These are phyloP conservation scores for Cordyceps javanica DNA, from an alignment of 2,329 filamentous ascomycete genomes.

Conservation along the genomic window DNA sequence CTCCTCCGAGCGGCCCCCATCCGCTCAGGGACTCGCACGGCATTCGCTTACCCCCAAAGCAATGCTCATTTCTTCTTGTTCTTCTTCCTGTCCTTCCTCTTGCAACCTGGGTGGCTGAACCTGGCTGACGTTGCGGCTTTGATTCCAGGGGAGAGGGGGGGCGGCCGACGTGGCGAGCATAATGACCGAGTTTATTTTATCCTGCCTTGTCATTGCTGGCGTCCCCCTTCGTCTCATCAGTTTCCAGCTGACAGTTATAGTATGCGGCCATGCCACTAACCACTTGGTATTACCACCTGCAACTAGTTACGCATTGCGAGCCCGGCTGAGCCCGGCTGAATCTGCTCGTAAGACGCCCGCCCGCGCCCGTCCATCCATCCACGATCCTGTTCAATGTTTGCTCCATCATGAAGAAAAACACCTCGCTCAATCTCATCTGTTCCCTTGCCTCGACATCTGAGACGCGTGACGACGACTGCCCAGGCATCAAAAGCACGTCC, in stretches of 20 bases:
- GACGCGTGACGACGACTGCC: background rate
- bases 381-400: background rate
- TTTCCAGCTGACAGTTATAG: background rate
- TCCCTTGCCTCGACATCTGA: background rate
- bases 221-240: background rate
- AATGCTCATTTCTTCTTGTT: too few relatives aligned
- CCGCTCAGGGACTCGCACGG: background rate
- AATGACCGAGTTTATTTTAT: constrained; percentile 1
- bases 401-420: too few relatives aligned
- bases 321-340: background rate
- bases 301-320: background rate
- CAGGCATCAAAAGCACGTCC: background rate
- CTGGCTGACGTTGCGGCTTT: constrained; percentile 3
- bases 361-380: background rate
- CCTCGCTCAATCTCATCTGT: background rate
- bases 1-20: background rate
- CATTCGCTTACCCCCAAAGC: background rate
- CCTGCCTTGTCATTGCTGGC: background rate
- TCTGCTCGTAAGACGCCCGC: background rate
- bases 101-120: background rate
- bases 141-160: background rate
- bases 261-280: background rate
- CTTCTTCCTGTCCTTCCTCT: too few relatives aligned
- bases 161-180: background rate
- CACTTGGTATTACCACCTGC: background rate